These are phyloP conservation scores for Nadsonia starkeyi-henricii DNA, from an alignment of 1,139 yeast genomes.

Conservation along the genomic window DNA sequence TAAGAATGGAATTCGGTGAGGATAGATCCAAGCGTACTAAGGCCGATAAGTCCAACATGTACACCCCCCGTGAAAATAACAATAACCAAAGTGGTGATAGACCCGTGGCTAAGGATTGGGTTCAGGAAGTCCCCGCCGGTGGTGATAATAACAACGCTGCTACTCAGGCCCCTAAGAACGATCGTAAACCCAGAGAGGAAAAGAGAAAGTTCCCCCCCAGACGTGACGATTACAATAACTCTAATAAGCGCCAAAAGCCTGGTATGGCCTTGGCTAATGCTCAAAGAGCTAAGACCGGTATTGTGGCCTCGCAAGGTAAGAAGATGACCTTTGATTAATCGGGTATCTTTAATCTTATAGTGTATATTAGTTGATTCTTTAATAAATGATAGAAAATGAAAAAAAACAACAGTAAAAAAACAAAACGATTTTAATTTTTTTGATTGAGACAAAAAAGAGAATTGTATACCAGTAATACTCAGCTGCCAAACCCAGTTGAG, in stretches of 20 bases:
- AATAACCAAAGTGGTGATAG: constrained; percentile 9
- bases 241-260: constrained; percentile 32
- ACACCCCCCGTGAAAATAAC: constrained; percentile 7
- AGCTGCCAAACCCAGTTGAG: no score
- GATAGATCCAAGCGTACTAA: constrained; percentile 76
- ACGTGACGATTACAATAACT: not conserved
- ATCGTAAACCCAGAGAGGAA: constrained; percentile 11
- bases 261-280: constrained; percentile 83
- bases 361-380: constrained; percentile 1
- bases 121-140: constrained; percentile 3
- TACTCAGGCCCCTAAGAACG: constrained; percentile 5
- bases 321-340: constrained; percentile 50
- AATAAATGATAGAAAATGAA: no score
- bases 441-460: no score
- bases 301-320: constrained; percentile 84
- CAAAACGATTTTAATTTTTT: no score
- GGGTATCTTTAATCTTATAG: not conserved
- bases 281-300: constrained; percentile 80
- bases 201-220: constrained; percentile 26
- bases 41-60: constrained; percentile 23
- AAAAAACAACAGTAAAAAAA: no score
- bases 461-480: no score
- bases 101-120: not conserved
- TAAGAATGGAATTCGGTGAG: constrained; percentile 88
- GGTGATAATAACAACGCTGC: not conserved